Conservation (phyloP, 2,329 filamentous ascomycete genomes). For the Trichoderma harzianum region DNA sequence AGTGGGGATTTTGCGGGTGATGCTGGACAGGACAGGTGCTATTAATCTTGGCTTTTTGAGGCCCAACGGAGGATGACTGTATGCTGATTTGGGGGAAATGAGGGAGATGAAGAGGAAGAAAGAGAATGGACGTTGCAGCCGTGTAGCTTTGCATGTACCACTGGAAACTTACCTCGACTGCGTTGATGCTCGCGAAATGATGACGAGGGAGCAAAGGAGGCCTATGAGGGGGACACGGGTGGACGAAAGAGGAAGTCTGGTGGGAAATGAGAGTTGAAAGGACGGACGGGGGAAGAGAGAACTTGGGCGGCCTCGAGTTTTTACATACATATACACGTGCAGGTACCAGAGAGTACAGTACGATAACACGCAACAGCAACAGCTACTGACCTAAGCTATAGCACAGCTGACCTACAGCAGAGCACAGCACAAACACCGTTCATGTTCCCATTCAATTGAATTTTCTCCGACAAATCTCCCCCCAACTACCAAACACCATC, state of each 20-base stretch:
- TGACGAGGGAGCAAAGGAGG: neutral
- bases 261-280: conserved; percentile 2
- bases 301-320: neutral
- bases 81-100: too few relatives aligned
- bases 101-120: too few relatives aligned
- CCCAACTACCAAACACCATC: neutral
- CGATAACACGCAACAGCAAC: neutral
- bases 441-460: neutral
- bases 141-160: too few relatives aligned
- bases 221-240: neutral
- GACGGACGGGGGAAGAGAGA: neutral
- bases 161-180: neutral
- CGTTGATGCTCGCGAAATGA: neutral
- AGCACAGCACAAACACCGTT: neutral
- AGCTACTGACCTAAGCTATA: neutral
- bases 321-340: neutral
- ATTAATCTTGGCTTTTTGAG: too few relatives aligned
- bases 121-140: too few relatives aligned
- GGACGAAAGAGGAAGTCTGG: neutral
- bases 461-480: neutral
- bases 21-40: too few relatives aligned
- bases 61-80: too few relatives aligned
- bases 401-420: too few relatives aligned
- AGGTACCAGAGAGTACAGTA: neutral
- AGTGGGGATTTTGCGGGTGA: neutral